Base-by-base conservation (phyloP, 2,329 filamentous ascomycete genomes). In the Fusarium caatingaense region DNA sequence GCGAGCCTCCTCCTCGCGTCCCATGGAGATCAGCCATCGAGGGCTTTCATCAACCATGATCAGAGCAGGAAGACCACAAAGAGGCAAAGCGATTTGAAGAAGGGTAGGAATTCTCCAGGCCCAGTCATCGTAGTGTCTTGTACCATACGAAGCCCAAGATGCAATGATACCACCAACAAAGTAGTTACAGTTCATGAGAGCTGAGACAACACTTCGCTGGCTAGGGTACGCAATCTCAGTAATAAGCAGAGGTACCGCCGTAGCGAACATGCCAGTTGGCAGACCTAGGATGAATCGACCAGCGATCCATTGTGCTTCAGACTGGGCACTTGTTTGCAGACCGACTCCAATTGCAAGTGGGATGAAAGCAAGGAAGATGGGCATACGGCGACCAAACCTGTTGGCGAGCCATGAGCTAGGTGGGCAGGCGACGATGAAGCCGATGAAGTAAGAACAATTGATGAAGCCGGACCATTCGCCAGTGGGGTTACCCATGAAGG, bases 401-500 rank as follows among this genome's bases (percentile, higher is more conserved):
- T 64, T 64, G 18, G 45, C 50, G 27, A 64, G 45, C 61, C 61
- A 64, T 23, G 61, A 64, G 10, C 61, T 64, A 5, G 53, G 37
- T 0, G 61, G 61, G 16, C 61, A 64, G 1, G 51, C 30, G 21
- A 41, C 11, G 0, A 64, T 59, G 40, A 64, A 64, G 7, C 61
- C 61, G 4, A 64, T 49, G 4, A 64, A 64, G 32, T 64, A 64
- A 15, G 44, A 41, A 11, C 60, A 55, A 2, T 64, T 64, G 13
- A 64, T 64, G 45, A 64, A 64, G 6, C 61, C 61, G 0, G 61
- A 64, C 61, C 61, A 64, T 64, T 64, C 61, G 1, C 61, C 61
- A 2, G 51, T 21, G 3, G 61, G 61, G 16, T 64, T 41, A 3
- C 49, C 25, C 61, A 64, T 64, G 20, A 64, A 64, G 1, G 41